Base-by-base conservation (phyloP, 1,139 yeast genomes). In the Pichia sp. region DNA sequence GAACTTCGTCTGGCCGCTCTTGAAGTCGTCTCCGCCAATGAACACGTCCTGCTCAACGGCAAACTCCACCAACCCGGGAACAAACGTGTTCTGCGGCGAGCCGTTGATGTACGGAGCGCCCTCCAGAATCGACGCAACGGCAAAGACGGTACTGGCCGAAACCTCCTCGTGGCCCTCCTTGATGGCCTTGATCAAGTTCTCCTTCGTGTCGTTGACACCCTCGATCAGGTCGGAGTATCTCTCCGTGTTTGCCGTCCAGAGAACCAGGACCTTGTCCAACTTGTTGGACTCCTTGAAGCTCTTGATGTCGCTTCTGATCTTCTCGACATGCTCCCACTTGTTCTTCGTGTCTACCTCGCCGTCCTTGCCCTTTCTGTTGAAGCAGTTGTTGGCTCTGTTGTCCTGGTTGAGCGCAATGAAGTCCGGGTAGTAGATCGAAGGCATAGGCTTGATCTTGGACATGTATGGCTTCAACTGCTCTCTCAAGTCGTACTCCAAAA, bases 171-270 rank as follows among this genome's bases (percentile, higher is more conserved):
- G 96, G 66, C 87, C 89, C 49, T 71, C 72, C 75, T 89, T 90
- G 72, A 90, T 84, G 42, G 96, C 72, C 59, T 78, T 75, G 64
- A 92, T 65, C 69, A 92, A 75, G 73, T 88, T 87, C 51, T 87
- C 96, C 54, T 90, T 84, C 47, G 95, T 87, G 71, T 92, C 97
- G 69, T 92, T 90, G 62, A 92, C 90, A 59, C 95, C 95, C 23
- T 79, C 75, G 52, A 84, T 72, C 54, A 92, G 70, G 45, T 87
- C 93, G 52, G 95, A 84, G 70, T 87, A 90, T 72, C 97, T 85
- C 76, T 92, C 98, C 58, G 98, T 92, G 75, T 92, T 92, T 59
- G 98, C 98, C 55, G 97, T 90, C 98, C 98, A 92, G 69, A 92
- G 79, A 53, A 92, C 89, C 69, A 92, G 82, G 57, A 92, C 95